Percentiles rank a stretch among this genome's conserved stretches.
Conservation (phyloP, 2,329 filamentous ascomycete genomes). For the Torrubiellomyces zombiae region DNA sequence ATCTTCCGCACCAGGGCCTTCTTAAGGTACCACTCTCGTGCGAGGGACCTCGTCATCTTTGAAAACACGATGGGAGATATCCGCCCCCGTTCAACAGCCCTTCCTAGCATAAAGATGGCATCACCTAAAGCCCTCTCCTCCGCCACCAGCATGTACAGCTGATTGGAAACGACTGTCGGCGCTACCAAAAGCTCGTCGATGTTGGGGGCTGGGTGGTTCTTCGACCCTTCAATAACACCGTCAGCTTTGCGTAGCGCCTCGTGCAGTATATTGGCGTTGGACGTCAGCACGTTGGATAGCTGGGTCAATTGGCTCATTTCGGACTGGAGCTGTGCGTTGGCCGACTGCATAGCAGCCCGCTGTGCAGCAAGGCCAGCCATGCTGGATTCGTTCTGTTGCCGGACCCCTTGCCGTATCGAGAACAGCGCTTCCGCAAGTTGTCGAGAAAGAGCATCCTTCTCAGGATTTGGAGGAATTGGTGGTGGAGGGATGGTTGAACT, state of each 20-base stretch:
- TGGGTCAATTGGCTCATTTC: conserved; percentile 58
- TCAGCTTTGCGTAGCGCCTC: conserved; percentile 68
- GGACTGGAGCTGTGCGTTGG: conserved; percentile 51
- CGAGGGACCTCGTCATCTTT: conserved; percentile 57
- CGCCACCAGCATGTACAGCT: conserved; percentile 76
- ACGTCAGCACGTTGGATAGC: conserved; percentile 52
- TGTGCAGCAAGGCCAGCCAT: conserved; percentile 65
- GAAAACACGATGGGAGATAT: conserved; percentile 59
- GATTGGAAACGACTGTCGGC: conserved; percentile 80
- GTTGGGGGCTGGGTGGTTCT: conserved; percentile 49
- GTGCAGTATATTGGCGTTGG: conserved; percentile 65
- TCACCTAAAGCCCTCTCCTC: conserved; percentile 80
- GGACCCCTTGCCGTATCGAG: conserved; percentile 49
- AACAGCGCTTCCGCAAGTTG: conserved; percentile 58
- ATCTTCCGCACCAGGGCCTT: conserved; percentile 70
- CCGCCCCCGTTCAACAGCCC: conserved; percentile 56
- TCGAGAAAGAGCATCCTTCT: conserved; percentile 74
- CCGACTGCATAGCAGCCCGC: conserved; percentile 55
- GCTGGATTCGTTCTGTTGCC: conserved; percentile 56
- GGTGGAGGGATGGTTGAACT: conserved; percentile 46
- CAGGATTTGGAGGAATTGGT: conserved; percentile 85
- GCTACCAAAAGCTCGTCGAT: conserved; percentile 90
- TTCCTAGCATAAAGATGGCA: conserved; percentile 66
- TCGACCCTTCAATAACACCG: conserved; percentile 55
- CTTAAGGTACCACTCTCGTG: conserved; percentile 69